Conservation (phyloP, 176 grass and related monocot genomes). For the Pontederia paniculata region DNA sequence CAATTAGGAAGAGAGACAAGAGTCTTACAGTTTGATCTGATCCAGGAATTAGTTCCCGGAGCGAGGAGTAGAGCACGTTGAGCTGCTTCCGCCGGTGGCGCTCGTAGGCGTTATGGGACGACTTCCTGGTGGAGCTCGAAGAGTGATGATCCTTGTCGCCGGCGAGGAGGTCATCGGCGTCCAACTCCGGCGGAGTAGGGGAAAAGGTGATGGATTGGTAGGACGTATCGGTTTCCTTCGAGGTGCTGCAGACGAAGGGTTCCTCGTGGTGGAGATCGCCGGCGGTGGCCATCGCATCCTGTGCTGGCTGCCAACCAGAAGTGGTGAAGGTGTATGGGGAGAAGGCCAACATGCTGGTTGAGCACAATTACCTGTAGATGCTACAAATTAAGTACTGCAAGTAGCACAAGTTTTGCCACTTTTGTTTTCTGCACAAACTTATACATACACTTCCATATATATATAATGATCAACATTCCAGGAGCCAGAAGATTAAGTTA, state of each 20-base stretch:
- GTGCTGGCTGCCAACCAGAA: background rate
- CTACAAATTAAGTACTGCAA: too few relatives aligned
- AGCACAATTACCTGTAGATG: too few relatives aligned
- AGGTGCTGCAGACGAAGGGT: constrained; percentile 32
- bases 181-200: constrained; percentile 20
- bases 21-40: constrained; percentile 39
- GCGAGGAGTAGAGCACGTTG: constrained; percentile 66
- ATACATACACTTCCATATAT: too few relatives aligned
- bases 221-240: constrained; percentile 35
- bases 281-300: background rate
- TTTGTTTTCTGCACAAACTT: too few relatives aligned
- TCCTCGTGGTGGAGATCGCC: constrained; percentile 20
- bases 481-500: too few relatives aligned
- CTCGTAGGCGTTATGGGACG: constrained; percentile 84
- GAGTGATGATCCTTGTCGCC: constrained; percentile 15
- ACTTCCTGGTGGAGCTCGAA: constrained; percentile 36
- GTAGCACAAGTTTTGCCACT: too few relatives aligned
- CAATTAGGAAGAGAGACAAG: background rate
- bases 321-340: too few relatives aligned
- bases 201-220: constrained; percentile 29
- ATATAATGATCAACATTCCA: too few relatives aligned
- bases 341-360: too few relatives aligned
- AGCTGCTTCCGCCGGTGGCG: constrained; percentile 88
- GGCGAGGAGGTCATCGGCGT: constrained; percentile 25
- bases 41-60: constrained; percentile 56